Percentiles rank a stretch among this genome's conserved stretches.
Evolutionary conservation across 2,329 filamentous ascomycete genomes (phyloP).

Genomic region (Geosmithia flava): DNA sequence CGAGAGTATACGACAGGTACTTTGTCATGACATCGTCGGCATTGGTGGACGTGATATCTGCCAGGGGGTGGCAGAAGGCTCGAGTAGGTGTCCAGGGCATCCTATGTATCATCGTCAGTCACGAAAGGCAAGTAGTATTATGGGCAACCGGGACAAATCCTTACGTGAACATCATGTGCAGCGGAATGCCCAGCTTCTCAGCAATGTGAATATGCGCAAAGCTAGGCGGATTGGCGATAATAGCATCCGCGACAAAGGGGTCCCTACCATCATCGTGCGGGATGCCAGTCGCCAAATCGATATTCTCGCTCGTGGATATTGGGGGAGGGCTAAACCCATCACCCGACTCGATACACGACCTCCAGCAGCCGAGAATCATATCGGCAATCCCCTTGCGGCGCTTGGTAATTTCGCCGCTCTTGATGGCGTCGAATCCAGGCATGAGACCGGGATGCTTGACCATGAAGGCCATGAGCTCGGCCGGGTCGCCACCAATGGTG

Average conservation of each 20-base stretch:
- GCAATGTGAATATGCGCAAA: constrained; percentile 67
- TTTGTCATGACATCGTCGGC: constrained; percentile 69
- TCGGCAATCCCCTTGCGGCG: constrained; percentile 63
- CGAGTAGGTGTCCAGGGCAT: constrained; percentile 89
- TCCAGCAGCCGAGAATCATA: constrained; percentile 78
- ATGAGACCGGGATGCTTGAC: constrained; percentile 80
- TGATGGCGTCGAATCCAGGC: constrained; percentile 67
- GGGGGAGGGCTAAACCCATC: constrained; percentile 45
- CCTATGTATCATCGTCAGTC: constrained; percentile 24
- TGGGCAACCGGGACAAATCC: constrained; percentile 15
- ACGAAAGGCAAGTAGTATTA: background rate
- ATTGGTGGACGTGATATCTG: constrained; percentile 67
- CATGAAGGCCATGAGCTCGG: constrained; percentile 79
- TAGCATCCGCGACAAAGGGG: constrained; percentile 74
- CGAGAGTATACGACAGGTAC: constrained; percentile 70
- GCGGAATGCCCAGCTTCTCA: constrained; percentile 60
- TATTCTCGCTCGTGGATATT: constrained; percentile 30
- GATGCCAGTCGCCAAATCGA: constrained; percentile 21
- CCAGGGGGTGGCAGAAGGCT: constrained; percentile 75
- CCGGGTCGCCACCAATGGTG: constrained; percentile 62
- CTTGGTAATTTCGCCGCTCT: constrained; percentile 64
- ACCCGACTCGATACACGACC: constrained; percentile 70
- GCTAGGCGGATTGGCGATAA: constrained; percentile 68
- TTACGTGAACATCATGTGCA: constrained; percentile 85
- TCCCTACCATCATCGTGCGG: constrained; percentile 27